Evolutionary conservation across 2,329 filamentous ascomycete species (phyloP).

Genomic region (Neodidymelliopsis sp.): DNA sequence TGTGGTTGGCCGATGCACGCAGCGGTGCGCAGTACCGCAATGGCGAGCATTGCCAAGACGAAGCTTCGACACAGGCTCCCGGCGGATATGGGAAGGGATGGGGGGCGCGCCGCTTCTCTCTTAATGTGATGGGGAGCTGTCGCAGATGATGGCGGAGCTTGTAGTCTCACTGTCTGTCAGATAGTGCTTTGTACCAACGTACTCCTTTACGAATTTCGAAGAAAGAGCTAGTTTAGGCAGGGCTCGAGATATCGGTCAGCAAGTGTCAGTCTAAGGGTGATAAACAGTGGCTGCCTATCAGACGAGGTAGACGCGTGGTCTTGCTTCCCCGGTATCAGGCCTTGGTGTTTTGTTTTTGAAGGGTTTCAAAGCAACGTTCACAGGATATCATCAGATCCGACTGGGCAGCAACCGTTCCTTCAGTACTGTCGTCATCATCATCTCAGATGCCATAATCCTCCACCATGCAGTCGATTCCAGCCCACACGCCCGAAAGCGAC

Average conservation of each 20-base stretch:
- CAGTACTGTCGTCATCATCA: too few species aligned
- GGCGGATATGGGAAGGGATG: conserved; percentile 7
- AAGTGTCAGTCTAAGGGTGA: too few species aligned
- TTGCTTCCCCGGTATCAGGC: too few species aligned
- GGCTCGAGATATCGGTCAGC: too few species aligned
- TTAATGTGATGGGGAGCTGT: conserved; percentile 6
- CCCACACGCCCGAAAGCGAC: conserved; percentile 25
- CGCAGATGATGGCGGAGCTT: conserved; percentile 6
- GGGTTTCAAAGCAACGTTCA: background rate
- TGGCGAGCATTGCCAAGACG: conserved; percentile 5
- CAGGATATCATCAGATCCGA: background rate
- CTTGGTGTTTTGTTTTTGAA: background rate
- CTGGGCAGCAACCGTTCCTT: background rate
- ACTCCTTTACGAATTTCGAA: too few species aligned
- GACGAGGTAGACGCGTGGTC: conserved; percentile 2
- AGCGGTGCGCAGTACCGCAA: conserved; percentile 5
- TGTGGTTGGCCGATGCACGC: conserved; percentile 15
- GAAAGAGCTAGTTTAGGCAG: conserved; percentile 5
- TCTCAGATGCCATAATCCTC: conserved; percentile 3
- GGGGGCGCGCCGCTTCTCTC: conserved; percentile 11
- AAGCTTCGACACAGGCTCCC: conserved; percentile 11
- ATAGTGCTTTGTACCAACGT: too few species aligned
- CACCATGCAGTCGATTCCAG: conserved; percentile 33
- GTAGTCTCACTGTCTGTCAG: background rate
- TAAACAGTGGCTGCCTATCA: conserved; percentile 8